A percentile compares a stretch with the other conserved stretches of the same genome.
Evolutionary conservation across 2,329 filamentous ascomycete genomes (phyloP).

Genomic region (Mariannaea elegans): DNA sequence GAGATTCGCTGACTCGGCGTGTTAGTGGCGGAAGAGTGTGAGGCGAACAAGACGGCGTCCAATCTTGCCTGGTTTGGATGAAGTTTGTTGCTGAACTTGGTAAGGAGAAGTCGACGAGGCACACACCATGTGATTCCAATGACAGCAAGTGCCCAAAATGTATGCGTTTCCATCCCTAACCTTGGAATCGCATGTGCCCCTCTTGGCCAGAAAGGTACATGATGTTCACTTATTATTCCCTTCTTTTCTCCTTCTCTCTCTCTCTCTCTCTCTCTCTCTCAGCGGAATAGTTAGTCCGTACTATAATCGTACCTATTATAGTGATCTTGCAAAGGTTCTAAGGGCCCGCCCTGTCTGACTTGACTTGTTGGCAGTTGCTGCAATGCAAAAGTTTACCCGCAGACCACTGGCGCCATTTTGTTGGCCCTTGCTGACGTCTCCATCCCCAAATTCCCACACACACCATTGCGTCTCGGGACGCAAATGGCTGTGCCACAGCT

Average conservation of each 20-base stretch:
- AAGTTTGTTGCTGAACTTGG: constrained; percentile 10
- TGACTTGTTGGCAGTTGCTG: too few relatives aligned
- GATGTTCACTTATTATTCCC: too few relatives aligned
- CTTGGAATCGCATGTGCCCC: too few relatives aligned
- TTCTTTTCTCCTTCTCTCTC: background rate
- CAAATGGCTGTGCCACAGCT: constrained; percentile 21
- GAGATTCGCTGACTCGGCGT: background rate
- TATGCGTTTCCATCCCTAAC: constrained; percentile 15
- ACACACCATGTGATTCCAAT: constrained; percentile 26
- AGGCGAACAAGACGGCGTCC: background rate
- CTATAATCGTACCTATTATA: too few relatives aligned
- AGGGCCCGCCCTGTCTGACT: too few relatives aligned
- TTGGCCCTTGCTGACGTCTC: constrained; percentile 19
- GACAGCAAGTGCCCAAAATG: too few relatives aligned
- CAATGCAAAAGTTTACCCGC: too few relatives aligned
- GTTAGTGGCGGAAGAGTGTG: background rate
- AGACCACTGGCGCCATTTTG: background rate
- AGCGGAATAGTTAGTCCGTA: too few relatives aligned
- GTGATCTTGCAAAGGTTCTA: too few relatives aligned
- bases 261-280: too few relatives aligned
- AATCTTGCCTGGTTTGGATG: constrained; percentile 30
- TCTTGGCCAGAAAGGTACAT: too few relatives aligned
- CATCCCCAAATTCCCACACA: constrained; percentile 2
- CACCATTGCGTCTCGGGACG: background rate
- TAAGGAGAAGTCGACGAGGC: constrained; percentile 19